Conservation (phyloP, 73 alveolate genomes). For the Tetrahymena thermophila region DNA sequence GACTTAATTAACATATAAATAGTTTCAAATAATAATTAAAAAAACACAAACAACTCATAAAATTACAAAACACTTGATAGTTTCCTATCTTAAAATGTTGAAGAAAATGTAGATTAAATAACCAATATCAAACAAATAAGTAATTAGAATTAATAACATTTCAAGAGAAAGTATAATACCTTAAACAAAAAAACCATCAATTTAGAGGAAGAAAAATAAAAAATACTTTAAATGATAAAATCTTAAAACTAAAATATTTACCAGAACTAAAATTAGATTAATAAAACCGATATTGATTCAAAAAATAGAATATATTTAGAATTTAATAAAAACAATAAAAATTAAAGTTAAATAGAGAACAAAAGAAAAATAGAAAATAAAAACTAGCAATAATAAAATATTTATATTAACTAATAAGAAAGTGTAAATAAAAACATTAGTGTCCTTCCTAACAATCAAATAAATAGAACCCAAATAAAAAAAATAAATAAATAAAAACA, state of each 20-base stretch:
- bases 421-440: not conserved
- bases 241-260: not conserved
- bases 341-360: not conserved
- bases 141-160: not conserved
- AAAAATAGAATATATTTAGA: not conserved
- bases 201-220: not conserved
- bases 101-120: not conserved
- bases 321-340: too few relatives aligned
- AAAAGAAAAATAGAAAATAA: not conserved
- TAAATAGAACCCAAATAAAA: too few relatives aligned
- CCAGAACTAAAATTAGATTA: not conserved
- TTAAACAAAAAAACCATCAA: not conserved
- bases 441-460: too few relatives aligned
- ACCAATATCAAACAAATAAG: too few relatives aligned
- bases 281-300: not conserved
- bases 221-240: not conserved
- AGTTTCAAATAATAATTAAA: not conserved
- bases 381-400: not conserved
- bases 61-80: not conserved
- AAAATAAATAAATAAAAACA: not conserved
- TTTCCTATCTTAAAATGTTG: not conserved
- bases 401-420: not conserved
- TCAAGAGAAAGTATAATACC: not conserved
- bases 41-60: not conserved
- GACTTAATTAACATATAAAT: not conserved